These are phyloP conservation scores for Stemphylium beticola DNA, from an alignment of 2,329 filamentous ascomycete genomes.

Conservation along the genomic window DNA sequence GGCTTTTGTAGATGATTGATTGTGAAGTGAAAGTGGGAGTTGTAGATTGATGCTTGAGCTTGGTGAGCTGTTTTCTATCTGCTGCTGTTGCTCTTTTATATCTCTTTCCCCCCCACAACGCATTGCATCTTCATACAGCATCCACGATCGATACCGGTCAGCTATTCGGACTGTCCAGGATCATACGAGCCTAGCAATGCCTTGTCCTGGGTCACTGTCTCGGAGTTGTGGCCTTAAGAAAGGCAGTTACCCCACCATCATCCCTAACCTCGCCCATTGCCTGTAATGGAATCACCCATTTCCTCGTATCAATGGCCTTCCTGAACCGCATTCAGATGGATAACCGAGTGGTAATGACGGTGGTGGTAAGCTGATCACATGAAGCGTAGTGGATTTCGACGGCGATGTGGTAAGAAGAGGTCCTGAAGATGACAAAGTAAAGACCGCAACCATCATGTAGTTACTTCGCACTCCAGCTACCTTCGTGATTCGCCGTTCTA, in stretches of 20 bases:
- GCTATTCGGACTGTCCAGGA: background rate
- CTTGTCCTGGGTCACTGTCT: background rate
- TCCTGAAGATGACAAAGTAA: background rate
- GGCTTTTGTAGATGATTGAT: background rate
- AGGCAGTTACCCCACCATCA: background rate
- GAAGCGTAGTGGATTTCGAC: background rate
- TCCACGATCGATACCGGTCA: background rate
- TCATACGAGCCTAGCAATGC: background rate
- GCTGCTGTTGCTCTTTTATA: slow-evolving; percentile 6
- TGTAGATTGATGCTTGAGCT: slow-evolving; percentile 5
- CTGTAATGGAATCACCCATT: background rate
- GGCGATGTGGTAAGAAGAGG: background rate
- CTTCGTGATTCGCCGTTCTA: background rate
- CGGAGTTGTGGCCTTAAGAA: background rate
- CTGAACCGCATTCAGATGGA: background rate
- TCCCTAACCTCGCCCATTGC: background rate
- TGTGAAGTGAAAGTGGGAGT: slow-evolving; percentile 2
- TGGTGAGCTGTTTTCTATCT: background rate
- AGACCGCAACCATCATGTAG: background rate
- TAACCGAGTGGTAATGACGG: background rate
- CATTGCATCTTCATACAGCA: background rate
- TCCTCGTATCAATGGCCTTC: background rate
- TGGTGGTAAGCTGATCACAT: slow-evolving; percentile 14
- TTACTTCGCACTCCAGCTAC: background rate
- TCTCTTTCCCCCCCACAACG: background rate